These are phyloP conservation scores for Suhomyces yuchorum DNA, from an alignment of 1,139 yeast species.

Conservation along the genomic window DNA sequence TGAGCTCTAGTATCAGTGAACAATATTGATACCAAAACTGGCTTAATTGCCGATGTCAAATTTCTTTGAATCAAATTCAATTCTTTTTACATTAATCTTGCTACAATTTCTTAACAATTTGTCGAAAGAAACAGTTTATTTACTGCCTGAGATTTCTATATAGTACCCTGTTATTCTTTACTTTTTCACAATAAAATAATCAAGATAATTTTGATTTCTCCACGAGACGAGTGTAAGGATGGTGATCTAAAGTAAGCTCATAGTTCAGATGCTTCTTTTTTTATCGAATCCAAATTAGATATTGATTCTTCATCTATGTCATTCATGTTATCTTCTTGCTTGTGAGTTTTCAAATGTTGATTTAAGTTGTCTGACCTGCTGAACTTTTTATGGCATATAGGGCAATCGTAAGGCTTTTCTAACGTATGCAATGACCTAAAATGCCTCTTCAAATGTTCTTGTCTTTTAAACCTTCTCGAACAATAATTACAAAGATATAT, in stretches of 20 bases:
- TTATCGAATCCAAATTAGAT: slow-evolving; percentile 1
- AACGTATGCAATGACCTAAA: slow-evolving; percentile 72
- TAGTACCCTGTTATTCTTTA: not conserved
- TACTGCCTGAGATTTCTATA: slow-evolving; percentile 1
- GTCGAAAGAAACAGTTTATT: not conserved
- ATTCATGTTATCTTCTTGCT: slow-evolving; percentile 33
- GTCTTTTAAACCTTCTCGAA: slow-evolving; percentile 68
- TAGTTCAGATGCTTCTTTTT: slow-evolving; percentile 1
- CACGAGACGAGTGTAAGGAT: not conserved
- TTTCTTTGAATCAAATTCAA: not conserved
- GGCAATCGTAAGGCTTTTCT: slow-evolving; percentile 74
- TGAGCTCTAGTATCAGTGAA: slow-evolving; percentile 13
- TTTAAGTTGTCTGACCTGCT: slow-evolving; percentile 75
- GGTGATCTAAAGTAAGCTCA: not conserved
- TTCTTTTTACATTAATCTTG: not conserved
- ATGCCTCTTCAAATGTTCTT: slow-evolving; percentile 79
- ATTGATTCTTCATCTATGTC: slow-evolving; percentile 2
- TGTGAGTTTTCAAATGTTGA: slow-evolving; percentile 76
- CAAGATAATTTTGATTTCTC: not conserved
- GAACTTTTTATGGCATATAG: slow-evolving; percentile 70
- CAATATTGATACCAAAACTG: slow-evolving; percentile 1
- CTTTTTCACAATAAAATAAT: not conserved
- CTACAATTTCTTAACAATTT: not conserved
- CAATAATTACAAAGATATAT: slow-evolving; percentile 52
- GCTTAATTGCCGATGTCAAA: not conserved